Evolutionary conservation across 108 stramenopile species (phyloP), one percentile per base, ranked within the genome.

Genomic region (Ochromonas danica): DNA sequence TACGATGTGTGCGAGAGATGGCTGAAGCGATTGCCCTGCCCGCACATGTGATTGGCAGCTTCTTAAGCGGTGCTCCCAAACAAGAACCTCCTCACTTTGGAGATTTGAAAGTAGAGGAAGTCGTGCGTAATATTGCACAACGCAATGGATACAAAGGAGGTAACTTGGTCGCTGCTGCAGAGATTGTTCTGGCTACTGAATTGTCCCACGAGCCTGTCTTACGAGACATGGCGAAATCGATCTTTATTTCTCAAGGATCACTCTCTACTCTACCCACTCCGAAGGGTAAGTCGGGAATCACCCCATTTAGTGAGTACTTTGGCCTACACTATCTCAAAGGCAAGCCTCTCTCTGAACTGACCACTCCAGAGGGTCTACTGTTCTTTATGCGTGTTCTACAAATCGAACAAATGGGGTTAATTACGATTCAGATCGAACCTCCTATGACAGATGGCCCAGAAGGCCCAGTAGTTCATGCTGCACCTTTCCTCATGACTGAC

Each of bases 231-330:
- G 72, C 72, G 17, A 17, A 33, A 57, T 3, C 6, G 31, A 33
- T 38, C 3, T 75, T 14, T 75, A 41, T n/a, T 6, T 28, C n/a
- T 35, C 10, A 45, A 10, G 72, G n/a, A 6, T 42, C 51, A 3
- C 6, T 75, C 10, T 33, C 31, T 60, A 75, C 72, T 42, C 3
- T 3, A 42, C 31, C 31, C 6, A 75, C 72, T 57, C 14, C 36
- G 41, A 28, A 31, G 6, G 72, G 72, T 35, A 10, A 14, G 17
- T n/a, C 43, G 40, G 31, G 10, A 42, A 39, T 75, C 6, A 33
- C 14, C 25, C 72, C 72, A 14, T 75, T 75, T 25, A 17, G 31
- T 75, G 40, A 39, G 38, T 60, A 17, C 51, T 75, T 75, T 42
- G 72, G 72, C 17, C 17, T 75, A 10, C 72, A 75, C 10, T 75